phyloP scores from a whole-genome alignment of 2,329 filamentous ascomycete genomes.

The Aspergillus uvarum region DNA sequence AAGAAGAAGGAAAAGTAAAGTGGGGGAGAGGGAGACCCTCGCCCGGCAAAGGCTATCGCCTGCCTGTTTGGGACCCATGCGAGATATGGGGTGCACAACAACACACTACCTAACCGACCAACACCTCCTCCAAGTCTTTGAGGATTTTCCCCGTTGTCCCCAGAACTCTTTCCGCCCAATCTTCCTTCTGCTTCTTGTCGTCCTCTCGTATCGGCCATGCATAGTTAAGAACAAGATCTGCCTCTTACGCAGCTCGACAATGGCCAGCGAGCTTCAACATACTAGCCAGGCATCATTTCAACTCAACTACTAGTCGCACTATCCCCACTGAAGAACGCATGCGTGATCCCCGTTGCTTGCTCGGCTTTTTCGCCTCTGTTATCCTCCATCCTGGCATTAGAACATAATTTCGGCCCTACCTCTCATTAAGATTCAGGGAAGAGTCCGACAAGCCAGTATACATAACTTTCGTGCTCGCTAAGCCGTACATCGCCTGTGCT shows the following conservation, averaged over 20 bases:
- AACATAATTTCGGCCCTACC: neutral
- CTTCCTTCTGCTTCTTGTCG: neutral
- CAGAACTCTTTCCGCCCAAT: too few species aligned
- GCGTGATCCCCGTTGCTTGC: neutral
- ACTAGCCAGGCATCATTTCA: neutral
- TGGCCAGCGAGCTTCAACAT: neutral
- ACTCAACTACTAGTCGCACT: neutral
- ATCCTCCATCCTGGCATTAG: neutral
- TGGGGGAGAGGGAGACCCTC: neutral
- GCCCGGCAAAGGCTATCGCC: neutral
- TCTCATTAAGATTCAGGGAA: neutral
- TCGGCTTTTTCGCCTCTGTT: neutral
- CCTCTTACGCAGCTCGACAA: neutral
- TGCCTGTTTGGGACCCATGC: neutral
- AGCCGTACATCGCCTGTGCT: neutral
- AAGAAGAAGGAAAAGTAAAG: neutral
- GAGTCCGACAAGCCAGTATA: neutral
- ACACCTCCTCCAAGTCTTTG: too few species aligned
- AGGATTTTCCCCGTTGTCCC: too few species aligned
- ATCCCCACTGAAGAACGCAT: neutral
- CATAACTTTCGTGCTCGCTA: too few species aligned
- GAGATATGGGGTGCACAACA: neutral
- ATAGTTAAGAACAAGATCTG: neutral
- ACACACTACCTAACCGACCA: too few species aligned
- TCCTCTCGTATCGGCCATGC: neutral